Evolutionary conservation across 257 asterid species (phyloP), one percentile per base, ranked within the genome.

Genomic region (Misopates orontium): DNA sequence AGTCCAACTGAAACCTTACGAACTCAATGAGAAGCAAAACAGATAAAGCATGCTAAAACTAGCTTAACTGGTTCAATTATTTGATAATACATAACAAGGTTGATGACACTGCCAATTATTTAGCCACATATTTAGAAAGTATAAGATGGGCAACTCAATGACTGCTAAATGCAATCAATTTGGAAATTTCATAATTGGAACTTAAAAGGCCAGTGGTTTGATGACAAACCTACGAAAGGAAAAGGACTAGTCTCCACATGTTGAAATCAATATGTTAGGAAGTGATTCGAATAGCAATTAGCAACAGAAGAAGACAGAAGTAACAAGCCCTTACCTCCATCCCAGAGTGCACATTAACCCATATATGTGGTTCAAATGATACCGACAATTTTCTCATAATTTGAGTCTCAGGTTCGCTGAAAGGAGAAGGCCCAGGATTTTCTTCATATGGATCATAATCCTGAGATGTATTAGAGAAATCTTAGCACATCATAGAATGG

Each of bases 321-420:
- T 24, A 71, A 32, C 47, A 36, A 53, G 54, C 67, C 64, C 77
- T 67, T 83, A 84, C 99, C 91, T 94, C 99, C 97, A 94, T 93
- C 59, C 99, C 97, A n/a, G 97, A 93, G 77, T 94, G 97, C 83
- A 88, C 97, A 73, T 88, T 94, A 49, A 86, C 99, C 99, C 99
- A 94, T 73, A 90, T 78, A 80, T 90, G 99, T 45, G 99, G 99
- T 75, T 85, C 97, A 62, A 94, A 94, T 41, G 97, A 78, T 57
- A 85, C 22, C 16, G 92, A 74, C 68, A 94, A 81, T 73, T 86
- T 93, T 63, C 96, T 78, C 96, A 93, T 87, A 44, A 86, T 73
- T 76, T 93, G 99, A 67, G 89, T 67, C 95, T 93, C 99, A 0
- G 99, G 97, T 81, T 93, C 99, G 62, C 97, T 93, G 78, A 93